Evolutionary conservation across 495 filamentous ascomycete genomes (phyloP).

Genomic region (Aspergillus cristatus): DNA sequence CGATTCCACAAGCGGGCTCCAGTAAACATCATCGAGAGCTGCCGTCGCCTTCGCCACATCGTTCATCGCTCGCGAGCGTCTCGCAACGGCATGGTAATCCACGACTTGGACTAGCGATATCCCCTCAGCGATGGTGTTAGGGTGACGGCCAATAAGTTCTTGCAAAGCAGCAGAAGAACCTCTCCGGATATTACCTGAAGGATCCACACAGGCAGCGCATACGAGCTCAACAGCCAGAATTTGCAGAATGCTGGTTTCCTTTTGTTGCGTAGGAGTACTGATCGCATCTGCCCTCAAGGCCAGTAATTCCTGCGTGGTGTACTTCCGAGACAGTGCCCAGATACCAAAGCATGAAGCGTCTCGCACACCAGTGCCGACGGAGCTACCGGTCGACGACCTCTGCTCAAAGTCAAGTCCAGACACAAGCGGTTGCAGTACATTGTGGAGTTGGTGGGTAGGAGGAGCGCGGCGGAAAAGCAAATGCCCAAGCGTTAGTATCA

Average conservation of each 20-base stretch:
- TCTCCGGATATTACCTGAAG: conserved; percentile 83
- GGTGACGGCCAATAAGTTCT: conserved; percentile 87
- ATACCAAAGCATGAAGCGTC: conserved; percentile 95
- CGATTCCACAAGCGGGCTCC: conserved; percentile 55
- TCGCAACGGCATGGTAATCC: conserved; percentile 86
- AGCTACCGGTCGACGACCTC: conserved; percentile 65
- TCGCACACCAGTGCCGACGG: conserved; percentile 85
- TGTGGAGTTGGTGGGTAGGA: conserved; percentile 52
- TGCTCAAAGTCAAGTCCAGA: conserved; percentile 79
- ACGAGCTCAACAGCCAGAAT: conserved; percentile 71
- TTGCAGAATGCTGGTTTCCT: conserved; percentile 48
- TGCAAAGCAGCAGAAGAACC: conserved; percentile 90
- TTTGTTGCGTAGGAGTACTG: conserved; percentile 15
- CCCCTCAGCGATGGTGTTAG: conserved; percentile 68
- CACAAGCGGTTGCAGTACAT: conserved; percentile 61
- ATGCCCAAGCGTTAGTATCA: conserved; percentile 80
- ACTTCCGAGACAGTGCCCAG: conserved; percentile 84
- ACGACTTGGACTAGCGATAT: conserved; percentile 81
- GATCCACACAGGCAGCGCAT: conserved; percentile 74
- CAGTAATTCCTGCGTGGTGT: conserved; percentile 69
- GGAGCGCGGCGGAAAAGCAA: conserved; percentile 70
- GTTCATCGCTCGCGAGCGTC: conserved; percentile 70
- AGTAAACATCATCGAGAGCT: conserved; percentile 56
- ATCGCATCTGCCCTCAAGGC: conserved; percentile 41
- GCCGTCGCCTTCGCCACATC: conserved; percentile 63